Evolutionary conservation across 2,329 filamentous ascomycete genomes (phyloP).

Genomic region (Colletotrichum musae): DNA sequence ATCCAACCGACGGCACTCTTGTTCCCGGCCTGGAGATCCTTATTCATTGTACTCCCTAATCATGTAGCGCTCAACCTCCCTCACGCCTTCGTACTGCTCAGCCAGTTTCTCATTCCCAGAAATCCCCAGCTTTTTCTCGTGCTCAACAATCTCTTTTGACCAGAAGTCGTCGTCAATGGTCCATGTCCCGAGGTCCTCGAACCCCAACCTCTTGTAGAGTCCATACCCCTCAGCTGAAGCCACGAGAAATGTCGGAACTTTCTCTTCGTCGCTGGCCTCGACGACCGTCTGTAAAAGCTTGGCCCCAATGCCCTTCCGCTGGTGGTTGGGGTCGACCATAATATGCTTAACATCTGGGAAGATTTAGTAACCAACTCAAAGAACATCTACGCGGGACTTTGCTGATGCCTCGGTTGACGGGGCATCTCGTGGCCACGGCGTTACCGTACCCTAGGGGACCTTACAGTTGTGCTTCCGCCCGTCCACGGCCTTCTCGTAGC

Average conservation of each 20-base stretch:
- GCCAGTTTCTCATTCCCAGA: slow-evolving; percentile 29
- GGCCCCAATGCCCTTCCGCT: slow-evolving; percentile 42
- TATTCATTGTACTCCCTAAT: slow-evolving; percentile 14
- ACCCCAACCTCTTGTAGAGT: slow-evolving; percentile 42
- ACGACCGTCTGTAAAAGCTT: slow-evolving; percentile 39
- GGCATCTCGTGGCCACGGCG: slow-evolving; percentile 4
- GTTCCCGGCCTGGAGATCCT: not conserved
- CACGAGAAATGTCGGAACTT: slow-evolving; percentile 40
- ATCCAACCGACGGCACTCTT: no score
- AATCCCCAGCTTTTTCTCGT: slow-evolving; percentile 35
- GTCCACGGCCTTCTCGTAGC: slow-evolving; percentile 39
- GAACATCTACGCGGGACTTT: not conserved
- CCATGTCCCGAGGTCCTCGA: slow-evolving; percentile 41
- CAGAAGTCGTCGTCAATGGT: slow-evolving; percentile 43
- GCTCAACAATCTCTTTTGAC: slow-evolving; percentile 32
- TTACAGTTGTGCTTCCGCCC: slow-evolving; percentile 42
- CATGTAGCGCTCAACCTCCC: slow-evolving; percentile 43
- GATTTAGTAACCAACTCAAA: slow-evolving; percentile 11
- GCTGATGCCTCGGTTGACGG: not conserved
- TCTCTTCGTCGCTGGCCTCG: slow-evolving; percentile 27
- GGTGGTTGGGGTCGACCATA: slow-evolving; percentile 44
- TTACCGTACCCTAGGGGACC: not conserved
- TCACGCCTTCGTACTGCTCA: slow-evolving; percentile 39
- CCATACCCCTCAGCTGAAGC: slow-evolving; percentile 42
- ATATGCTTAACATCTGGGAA: slow-evolving; percentile 42